Evolutionary conservation across 2,329 filamentous ascomycete genomes (phyloP), one percentile per base, ranked within the genome.

Genomic region (Endoconidiophora laricicola): DNA sequence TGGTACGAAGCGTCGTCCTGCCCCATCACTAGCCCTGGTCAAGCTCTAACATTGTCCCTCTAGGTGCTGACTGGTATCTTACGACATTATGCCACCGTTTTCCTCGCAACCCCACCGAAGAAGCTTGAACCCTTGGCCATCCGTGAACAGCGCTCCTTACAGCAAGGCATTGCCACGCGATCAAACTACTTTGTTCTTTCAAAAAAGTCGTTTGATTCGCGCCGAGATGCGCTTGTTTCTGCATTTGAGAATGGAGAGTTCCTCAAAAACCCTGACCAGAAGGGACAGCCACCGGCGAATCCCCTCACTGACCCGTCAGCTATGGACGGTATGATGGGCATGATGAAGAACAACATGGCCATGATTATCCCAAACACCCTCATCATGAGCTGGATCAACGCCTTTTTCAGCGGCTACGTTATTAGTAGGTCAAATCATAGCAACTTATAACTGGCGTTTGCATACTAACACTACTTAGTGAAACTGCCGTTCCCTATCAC

Each of bases 291-390:
- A 2, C 82, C 87, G 18, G 79, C 86, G 37, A 98, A 96, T 66
- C 91, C 91, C 3, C 87, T 98, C 78, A 85, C 83, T 9, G 91
- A 98, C 64, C 93, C 93, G 20, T 83, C 83, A 44, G 86, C 86
- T 52, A 98, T 98, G 91, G 93, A 98, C 62, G 90, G 88, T 58
- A 98, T 98, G 91, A 98, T 98, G 91, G 90, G 91, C 58, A 94
- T 94, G 86, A 94, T 98, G 86, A 98, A 98, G 76, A 88, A 88
- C 52, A 94, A 98, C 63, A 94, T 98, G 84, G 90, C 91, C 56
- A 98, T 96, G 91, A 96, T 98, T 71, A 86, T 98, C 52, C 91
- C 91, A 45, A 94, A 98, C 66, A 96, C 88, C 4, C 68, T 98
- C 62, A 98, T 98, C 58, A 98, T 98, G 91, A 91, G 90, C 57